phyloP scores from a whole-genome alignment of 768 basidiomycete genomes.

The Coprinellus micaceus region DNA sequence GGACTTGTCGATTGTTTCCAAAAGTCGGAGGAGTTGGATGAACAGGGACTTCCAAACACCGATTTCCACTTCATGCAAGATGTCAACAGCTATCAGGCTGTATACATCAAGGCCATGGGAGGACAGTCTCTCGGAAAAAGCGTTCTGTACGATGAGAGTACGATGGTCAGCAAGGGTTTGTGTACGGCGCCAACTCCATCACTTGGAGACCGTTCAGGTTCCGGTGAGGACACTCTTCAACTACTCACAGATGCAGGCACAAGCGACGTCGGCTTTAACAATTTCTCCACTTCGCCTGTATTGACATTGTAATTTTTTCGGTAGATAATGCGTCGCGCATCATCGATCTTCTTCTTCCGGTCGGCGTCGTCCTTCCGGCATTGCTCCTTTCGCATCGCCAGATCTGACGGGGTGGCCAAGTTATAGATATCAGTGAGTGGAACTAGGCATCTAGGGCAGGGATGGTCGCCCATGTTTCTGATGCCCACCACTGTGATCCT shows the following conservation, averaged over 20 bases:
- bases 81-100: slow-evolving; percentile 25
- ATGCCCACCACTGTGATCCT: too few relatives aligned
- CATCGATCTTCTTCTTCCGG: neutral
- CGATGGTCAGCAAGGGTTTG: neutral
- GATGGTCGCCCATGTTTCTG: slow-evolving; percentile 14
- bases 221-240: too few relatives aligned
- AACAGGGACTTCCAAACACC: slow-evolving; percentile 36
- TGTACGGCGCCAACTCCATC: too few relatives aligned
- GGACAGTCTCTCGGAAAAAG: slow-evolving; percentile 22
- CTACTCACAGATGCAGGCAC: neutral
- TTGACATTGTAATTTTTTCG: neutral
- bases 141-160: slow-evolving; percentile 25
- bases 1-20: slow-evolving; percentile 17
- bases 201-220: too few relatives aligned
- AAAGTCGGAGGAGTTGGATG: slow-evolving; percentile 30
- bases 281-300: neutral
- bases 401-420: slow-evolving; percentile 4
- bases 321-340: neutral
- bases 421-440: neutral
- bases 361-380: neutral
- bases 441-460: slow-evolving; percentile 15
- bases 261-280: neutral
- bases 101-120: slow-evolving; percentile 23
- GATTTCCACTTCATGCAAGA: slow-evolving; percentile 39
- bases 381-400: neutral